A percentile compares a stretch with the other conserved stretches of the same genome.
Conservation (phyloP, 169 alveolate species). For the Toxoplasma gondii region DNA sequence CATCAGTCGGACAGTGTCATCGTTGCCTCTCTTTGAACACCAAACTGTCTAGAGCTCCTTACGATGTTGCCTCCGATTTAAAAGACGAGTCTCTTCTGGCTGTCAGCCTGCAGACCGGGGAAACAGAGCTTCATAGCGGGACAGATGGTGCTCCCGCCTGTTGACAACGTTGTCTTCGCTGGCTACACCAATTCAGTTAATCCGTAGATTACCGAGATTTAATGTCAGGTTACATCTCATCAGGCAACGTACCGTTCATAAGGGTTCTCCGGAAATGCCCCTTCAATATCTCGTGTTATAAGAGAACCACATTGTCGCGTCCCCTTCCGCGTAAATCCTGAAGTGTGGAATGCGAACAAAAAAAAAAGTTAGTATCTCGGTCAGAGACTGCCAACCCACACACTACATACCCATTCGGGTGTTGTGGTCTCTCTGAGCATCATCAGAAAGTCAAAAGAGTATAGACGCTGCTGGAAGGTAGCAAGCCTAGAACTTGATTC, state of each 20-base stretch:
- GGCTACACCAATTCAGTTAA: no score
- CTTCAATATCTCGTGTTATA: constrained; percentile 30
- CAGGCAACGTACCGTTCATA: not conserved
- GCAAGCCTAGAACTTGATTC: no score
- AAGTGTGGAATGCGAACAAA: not conserved
- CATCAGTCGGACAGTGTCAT: no score
- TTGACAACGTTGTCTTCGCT: no score
- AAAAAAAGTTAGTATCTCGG: not conserved
- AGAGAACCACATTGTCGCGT: not conserved
- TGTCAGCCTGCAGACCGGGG: not conserved
- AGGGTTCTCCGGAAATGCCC: constrained; percentile 6
- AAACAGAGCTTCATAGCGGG: not conserved
- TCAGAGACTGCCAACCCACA: no score
- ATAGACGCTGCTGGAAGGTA: no score
- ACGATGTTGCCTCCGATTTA: not conserved
- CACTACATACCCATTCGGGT: no score
- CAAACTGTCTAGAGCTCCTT: not conserved
- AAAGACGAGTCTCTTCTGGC: not conserved
- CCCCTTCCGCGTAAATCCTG: constrained; percentile 2
- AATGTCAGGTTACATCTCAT: no score
- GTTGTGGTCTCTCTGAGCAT: no score
- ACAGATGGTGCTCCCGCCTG: not conserved
- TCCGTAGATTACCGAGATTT: no score
- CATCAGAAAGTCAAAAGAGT: no score
- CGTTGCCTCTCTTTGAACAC: not conserved